Base-by-base conservation (phyloP, 441 rosid genomes). In the Brassica balearica region DNA sequence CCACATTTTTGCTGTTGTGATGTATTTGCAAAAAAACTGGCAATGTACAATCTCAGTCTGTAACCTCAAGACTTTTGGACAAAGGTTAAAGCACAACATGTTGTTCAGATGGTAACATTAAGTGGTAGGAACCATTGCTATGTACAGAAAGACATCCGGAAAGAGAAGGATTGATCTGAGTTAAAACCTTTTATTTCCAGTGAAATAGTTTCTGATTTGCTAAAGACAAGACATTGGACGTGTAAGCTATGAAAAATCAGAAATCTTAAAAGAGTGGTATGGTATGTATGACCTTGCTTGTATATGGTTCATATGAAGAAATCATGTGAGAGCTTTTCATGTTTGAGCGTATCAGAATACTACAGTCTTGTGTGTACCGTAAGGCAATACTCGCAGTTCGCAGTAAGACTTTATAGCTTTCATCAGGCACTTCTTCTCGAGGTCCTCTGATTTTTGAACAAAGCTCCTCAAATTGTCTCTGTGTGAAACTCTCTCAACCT, bases 401-500 rank as follows among this genome's bases (percentile, higher is more conserved):
- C 97, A 92, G 78, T 96, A 91, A 3, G 93, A 94, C 73, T 87
- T 87, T 73, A 92, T 76, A 41, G 97, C 99, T 84, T 82, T 88
- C 9, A 83, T 76, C 68, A 96, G 97, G 80, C 99, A 96, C 76
- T 87, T 95, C 82, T 87, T 93, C 88, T 96, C 99, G 0, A 96
- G 93, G 80, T 85, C 93, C 78, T 92, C 97, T 8, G 98, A 96
- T 90, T 92, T 93, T 73, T 85, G 94, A 58, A 90, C 88, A 77
- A 93, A 92, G 81, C 93, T 91, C 61, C 70, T 86, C 81, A 96
- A 79, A 69, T 86, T 90, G 84, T 96, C 98, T 80, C 93, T 81
- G 80, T 96, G 99, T 22, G 94, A 90, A 81, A 96, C 98, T 78
- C 95, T 85, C 86, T 96, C 98, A 69, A 93, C 92, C 92, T 87